phyloP scores from a whole-genome alignment of 179 eudicot genomes.

The Drosera spatulata region DNA sequence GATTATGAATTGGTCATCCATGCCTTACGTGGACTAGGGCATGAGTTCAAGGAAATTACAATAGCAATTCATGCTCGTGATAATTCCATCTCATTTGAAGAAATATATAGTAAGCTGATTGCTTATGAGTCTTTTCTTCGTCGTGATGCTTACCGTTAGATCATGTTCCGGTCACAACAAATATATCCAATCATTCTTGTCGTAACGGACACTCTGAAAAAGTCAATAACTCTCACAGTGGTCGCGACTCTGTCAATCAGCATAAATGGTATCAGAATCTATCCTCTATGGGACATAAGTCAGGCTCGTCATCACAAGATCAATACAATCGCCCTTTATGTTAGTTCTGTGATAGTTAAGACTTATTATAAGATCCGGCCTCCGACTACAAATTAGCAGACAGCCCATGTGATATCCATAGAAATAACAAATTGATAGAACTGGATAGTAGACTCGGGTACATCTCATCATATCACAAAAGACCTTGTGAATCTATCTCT shows the following conservation, averaged over 20 bases:
- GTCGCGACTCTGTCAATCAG: no score
- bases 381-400: background rate
- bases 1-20: constrained; percentile 2
- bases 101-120: background rate
- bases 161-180: background rate
- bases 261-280: no score
- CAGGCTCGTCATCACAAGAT: no score
- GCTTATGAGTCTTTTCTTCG: background rate
- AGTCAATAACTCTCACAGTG: no score
- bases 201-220: no score
- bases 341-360: no score
- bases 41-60: background rate
- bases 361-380: no score
- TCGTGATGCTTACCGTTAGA: background rate
- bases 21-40: background rate
- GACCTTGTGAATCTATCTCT: constrained; percentile 3
- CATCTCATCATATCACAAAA: constrained; percentile 3
- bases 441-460: constrained; percentile 7
- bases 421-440: background rate
- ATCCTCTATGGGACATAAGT: no score
- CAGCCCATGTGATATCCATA: background rate
- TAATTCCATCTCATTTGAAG: background rate
- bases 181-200: no score
- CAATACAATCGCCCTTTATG: no score
- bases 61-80: background rate